Evolutionary conservation across 2,329 filamentous ascomycete species (phyloP).

Genomic region (Curvularia eragrostidis): DNA sequence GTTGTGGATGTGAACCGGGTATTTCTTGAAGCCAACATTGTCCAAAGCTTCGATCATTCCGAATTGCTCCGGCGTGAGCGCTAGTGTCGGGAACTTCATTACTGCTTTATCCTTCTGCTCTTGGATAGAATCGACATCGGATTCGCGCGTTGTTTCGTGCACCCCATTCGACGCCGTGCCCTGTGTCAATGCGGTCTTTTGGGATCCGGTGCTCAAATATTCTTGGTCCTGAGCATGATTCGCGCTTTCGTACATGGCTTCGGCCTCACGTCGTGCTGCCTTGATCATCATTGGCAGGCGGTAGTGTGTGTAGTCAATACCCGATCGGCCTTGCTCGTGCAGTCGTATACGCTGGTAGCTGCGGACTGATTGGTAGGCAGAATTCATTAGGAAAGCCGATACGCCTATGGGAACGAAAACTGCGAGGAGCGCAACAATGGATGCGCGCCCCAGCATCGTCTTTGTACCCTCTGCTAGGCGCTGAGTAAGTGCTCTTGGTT

Average conservation of each 20-base stretch:
- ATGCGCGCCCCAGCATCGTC: slow-evolving; percentile 60
- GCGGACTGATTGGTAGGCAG: slow-evolving; percentile 75
- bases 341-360: slow-evolving; percentile 76
- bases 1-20: slow-evolving; percentile 76
- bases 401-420: slow-evolving; percentile 78
- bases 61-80: slow-evolving; percentile 81
- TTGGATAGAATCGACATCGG: slow-evolving; percentile 38
- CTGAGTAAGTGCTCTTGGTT: slow-evolving; percentile 45
- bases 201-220: slow-evolving; percentile 67
- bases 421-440: slow-evolving; percentile 68
- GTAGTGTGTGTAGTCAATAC: slow-evolving; percentile 72
- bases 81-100: slow-evolving; percentile 71
- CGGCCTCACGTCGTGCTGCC: slow-evolving; percentile 76
- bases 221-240: slow-evolving; percentile 73
- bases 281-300: slow-evolving; percentile 73
- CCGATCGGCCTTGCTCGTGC: slow-evolving; percentile 74
- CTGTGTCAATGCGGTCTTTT: slow-evolving; percentile 44
- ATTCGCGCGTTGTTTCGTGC: slow-evolving; percentile 22
- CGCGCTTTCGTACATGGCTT: slow-evolving; percentile 77
- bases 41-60: slow-evolving; percentile 82
- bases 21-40: slow-evolving; percentile 64
- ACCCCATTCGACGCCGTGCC: slow-evolving; percentile 17
- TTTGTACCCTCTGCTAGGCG: slow-evolving; percentile 45
- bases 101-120: slow-evolving; percentile 41
- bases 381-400: slow-evolving; percentile 75